Evolutionary conservation across 805 yeast species (phyloP), one percentile per base, ranked within the genome.

Genomic region (Sungouiella thailandica): DNA sequence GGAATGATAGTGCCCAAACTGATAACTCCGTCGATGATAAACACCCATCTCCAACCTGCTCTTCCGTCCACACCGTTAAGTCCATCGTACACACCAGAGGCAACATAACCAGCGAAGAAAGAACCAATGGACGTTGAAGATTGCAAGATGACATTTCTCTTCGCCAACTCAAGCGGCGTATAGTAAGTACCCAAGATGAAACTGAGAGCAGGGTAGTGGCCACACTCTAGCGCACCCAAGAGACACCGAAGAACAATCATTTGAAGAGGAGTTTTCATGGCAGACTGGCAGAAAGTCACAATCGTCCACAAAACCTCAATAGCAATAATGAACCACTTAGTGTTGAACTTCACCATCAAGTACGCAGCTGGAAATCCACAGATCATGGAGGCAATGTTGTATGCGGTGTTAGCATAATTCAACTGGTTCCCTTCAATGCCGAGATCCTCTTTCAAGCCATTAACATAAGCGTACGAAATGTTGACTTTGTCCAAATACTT

Each of bases 1-100:
- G 22, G 22, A 7, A 19, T 9, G 22, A 19, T 19, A 9, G 9
- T 19, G 9, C 23, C 35, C 6, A 36, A 25, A 8, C 29, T 30
- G 11, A 28, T 25, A 28, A 40, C 9, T 40, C 41, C 17, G 36
- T 35, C 32, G 22, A 32, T 34, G 15, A 30, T 30, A 17, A 34
- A 37, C 14, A 34, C 17, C 38, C 38, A 37, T 18, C 34, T 28
- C 41, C 41, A 37, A 9, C 35, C 37, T 15, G 37, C 22, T 13
- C 16, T 26, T 3, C 39, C 39, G 30, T 5, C 22, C 8, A 19
- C 22, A 9, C 22, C 22, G 22, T 19, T 19, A 7, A 19, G 9
- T 9, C 22, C 22, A 7, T 9, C 22, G 22, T 19, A 19, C 8
- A 19, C 22, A 7, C 22, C 22, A 19, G 8, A 7, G 22, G 22